Conservation (phyloP, 2,329 filamentous ascomycete species). For the Emergomyces pasteurianus region DNA sequence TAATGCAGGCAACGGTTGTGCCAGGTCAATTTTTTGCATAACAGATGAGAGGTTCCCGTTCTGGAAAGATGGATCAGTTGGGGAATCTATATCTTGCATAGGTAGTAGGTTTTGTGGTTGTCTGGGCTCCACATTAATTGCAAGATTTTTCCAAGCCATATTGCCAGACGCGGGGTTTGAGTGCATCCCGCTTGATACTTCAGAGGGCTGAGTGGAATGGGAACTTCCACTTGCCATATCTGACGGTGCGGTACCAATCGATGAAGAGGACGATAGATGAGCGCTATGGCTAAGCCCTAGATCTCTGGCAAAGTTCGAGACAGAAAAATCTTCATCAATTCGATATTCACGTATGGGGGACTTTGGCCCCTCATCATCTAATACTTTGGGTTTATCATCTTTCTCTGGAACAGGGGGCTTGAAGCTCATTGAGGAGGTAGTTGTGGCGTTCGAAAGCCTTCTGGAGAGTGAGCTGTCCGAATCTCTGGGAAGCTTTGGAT, state of each 20-base stretch:
- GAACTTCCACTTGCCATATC: slow-evolving; percentile 51
- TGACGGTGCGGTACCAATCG: slow-evolving; percentile 50
- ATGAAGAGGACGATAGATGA: slow-evolving; percentile 54
- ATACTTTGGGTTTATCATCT: neutral
- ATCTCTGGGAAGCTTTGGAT: neutral
- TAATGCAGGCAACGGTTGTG: neutral
- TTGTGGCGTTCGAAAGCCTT: neutral
- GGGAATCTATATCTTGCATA: slow-evolving; percentile 31
- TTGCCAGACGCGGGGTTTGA: slow-evolving; percentile 19
- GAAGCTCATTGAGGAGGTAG: neutral
- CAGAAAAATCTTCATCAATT: slow-evolving; percentile 20
- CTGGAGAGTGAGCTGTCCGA: neutral
- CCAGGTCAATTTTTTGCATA: neutral
- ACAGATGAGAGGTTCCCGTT: slow-evolving; percentile 24
- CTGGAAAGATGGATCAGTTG: slow-evolving; percentile 36
- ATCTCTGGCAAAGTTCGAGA: slow-evolving; percentile 29
- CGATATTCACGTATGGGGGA: slow-evolving; percentile 3
- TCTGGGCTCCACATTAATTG: neutral
- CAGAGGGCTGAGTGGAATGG: slow-evolving; percentile 45
- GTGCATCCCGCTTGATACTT: slow-evolving; percentile 18
- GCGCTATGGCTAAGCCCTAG: slow-evolving; percentile 43
- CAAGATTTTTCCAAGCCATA: neutral
- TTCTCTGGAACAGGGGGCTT: neutral
- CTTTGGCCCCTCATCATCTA: neutral
- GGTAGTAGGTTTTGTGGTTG: slow-evolving; percentile 2